Conservation (phyloP, 2,329 filamentous ascomycete genomes). For the Colletotrichum lini region DNA sequence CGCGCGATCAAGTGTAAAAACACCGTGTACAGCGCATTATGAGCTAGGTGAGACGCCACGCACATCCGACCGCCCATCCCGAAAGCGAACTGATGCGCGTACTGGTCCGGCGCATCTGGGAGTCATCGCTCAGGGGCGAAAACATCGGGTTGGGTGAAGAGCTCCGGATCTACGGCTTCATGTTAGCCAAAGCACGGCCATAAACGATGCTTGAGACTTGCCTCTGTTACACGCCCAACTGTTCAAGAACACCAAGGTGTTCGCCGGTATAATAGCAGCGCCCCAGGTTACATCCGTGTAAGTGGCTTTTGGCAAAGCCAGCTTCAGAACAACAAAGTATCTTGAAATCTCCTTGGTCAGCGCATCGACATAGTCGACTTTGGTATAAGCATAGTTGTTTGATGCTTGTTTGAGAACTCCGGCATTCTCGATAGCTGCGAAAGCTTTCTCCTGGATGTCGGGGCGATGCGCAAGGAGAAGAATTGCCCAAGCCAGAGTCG, state of each 20-base stretch:
- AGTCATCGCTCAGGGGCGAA: slow-evolving; percentile 66
- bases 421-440: slow-evolving; percentile 52
- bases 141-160: slow-evolving; percentile 75
- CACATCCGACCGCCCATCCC: slow-evolving; percentile 70
- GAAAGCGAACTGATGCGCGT: slow-evolving; percentile 64
- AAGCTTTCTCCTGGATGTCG: slow-evolving; percentile 48
- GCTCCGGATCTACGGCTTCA: slow-evolving; percentile 61
- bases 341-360: slow-evolving; percentile 75
- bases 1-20: slow-evolving; percentile 65
- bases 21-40: slow-evolving; percentile 66
- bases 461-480: slow-evolving; percentile 48
- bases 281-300: slow-evolving; percentile 47
- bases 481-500: slow-evolving; percentile 48
- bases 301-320: slow-evolving; percentile 71
- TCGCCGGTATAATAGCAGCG: slow-evolving; percentile 63
- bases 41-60: slow-evolving; percentile 67
- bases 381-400: slow-evolving; percentile 56
- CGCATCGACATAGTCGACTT: slow-evolving; percentile 75
- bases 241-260: slow-evolving; percentile 58
- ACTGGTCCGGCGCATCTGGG: slow-evolving; percentile 47
- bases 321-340: slow-evolving; percentile 76
- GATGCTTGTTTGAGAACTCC: slow-evolving; percentile 23
- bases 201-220: slow-evolving; percentile 12
- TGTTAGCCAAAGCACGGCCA: neutral
- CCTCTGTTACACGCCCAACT: slow-evolving; percentile 50